Evolutionary conservation across 176 grass and related monocot genomes (phyloP).

Genomic region (Phoenix roebelenii): DNA sequence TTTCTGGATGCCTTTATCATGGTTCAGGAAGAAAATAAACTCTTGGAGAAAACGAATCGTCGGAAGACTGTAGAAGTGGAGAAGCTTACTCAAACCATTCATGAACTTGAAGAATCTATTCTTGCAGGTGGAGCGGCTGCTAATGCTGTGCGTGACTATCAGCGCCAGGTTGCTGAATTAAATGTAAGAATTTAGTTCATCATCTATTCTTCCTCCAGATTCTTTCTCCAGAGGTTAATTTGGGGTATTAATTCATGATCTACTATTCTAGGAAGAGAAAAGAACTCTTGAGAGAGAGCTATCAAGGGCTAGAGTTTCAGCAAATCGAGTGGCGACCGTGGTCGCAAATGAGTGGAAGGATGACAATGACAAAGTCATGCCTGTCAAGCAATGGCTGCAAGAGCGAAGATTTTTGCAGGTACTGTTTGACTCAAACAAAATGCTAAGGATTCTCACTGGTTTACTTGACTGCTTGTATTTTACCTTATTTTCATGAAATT

Average conservation of each 20-base stretch:
- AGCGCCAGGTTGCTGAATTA: conserved; percentile 45
- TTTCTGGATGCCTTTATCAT: too few relatives aligned
- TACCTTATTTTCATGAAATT: too few relatives aligned
- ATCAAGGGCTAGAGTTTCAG: conserved; percentile 64
- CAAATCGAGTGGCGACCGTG: conserved; percentile 54
- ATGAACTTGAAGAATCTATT: conserved; percentile 72
- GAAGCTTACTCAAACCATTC: conserved; percentile 62
- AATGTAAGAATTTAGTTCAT: conserved; percentile 28
- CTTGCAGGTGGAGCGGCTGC: conserved; percentile 35
- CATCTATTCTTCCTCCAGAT: too few relatives aligned
- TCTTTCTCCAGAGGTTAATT: too few relatives aligned
- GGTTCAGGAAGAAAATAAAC: conserved; percentile 73
- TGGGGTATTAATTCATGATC: background rate
- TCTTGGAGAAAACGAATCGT: conserved; percentile 66
- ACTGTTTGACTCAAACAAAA: background rate
- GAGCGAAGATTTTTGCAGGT: conserved; percentile 83
- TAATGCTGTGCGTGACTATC: conserved; percentile 53
- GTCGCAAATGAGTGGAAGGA: conserved; percentile 77
- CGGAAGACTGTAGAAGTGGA: conserved; percentile 72
- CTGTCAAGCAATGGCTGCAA: conserved; percentile 84
- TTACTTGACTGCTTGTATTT: too few relatives aligned
- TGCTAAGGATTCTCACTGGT: too few relatives aligned
- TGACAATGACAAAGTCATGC: conserved; percentile 53
- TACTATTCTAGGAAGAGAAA: conserved; percentile 62
- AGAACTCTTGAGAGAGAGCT: conserved; percentile 80